A percentile compares a stretch with the other conserved stretches of the same genome.
These are phyloP conservation scores for Thalassiosira sp. DNA, from an alignment of 352 stramenopile genomes.

Conservation along the genomic window DNA sequence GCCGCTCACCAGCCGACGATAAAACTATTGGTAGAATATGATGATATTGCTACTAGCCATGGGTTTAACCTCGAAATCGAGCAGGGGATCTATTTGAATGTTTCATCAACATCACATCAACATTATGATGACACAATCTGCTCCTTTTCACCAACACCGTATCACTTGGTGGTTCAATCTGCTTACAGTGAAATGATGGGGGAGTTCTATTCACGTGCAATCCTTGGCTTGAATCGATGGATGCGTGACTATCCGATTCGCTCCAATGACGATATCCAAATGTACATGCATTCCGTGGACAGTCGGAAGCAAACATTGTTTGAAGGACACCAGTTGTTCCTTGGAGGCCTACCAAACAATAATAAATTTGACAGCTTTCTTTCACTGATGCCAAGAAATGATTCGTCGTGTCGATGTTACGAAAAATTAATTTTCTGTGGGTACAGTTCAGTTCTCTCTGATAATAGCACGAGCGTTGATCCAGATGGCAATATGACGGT, in stretches of 20 bases:
- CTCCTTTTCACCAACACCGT: constrained; percentile 24
- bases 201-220: constrained; percentile 48
- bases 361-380: constrained; percentile 34
- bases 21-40: not conserved
- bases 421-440: constrained; percentile 36
- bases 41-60: constrained; percentile 8
- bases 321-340: constrained; percentile 37
- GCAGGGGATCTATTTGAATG: constrained; percentile 33
- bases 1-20: constrained; percentile 25
- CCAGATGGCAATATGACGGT: constrained; percentile 14
- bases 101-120: constrained; percentile 19
- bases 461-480: not conserved
- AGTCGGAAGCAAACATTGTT: constrained; percentile 4
- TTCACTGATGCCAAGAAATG: constrained; percentile 31
- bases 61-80: constrained; percentile 11
- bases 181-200: constrained; percentile 56
- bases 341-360: constrained; percentile 34
- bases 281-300: constrained; percentile 38
- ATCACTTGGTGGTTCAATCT: constrained; percentile 44
- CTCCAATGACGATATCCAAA: constrained; percentile 29
- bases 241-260: constrained; percentile 12
- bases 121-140: constrained; percentile 13
- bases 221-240: constrained; percentile 32
- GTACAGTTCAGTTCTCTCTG: constrained; percentile 9
- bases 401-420: constrained; percentile 27